A percentile compares a stretch with the other conserved stretches of the same genome.
Conservation (phyloP, 352 stramenopile genomes). For the Globisporangium parvum region DNA sequence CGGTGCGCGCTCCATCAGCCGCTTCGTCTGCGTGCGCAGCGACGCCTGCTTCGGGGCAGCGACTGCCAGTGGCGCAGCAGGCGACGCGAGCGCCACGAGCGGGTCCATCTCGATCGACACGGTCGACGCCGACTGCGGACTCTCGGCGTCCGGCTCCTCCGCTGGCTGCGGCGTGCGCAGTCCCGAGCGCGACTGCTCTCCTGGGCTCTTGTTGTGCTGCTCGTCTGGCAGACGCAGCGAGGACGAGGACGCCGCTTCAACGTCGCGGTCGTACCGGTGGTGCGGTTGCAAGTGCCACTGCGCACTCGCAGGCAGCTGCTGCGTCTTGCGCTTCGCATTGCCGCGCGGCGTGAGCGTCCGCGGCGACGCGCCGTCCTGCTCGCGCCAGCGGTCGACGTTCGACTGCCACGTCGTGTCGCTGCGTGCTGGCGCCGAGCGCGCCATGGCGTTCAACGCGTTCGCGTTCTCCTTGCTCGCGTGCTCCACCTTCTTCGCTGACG, state of each 20-base stretch:
- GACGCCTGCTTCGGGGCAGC: constrained; percentile 10
- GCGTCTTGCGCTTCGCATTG: constrained; percentile 15
- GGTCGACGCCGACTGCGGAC: constrained; percentile 19
- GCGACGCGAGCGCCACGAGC: constrained; percentile 9
- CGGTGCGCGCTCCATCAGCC: constrained; percentile 26
- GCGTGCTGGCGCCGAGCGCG: neutral
- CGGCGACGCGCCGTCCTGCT: constrained; percentile 15
- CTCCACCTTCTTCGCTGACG: constrained; percentile 12
- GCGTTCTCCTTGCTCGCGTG: constrained; percentile 8
- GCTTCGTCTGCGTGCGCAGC: constrained; percentile 17
- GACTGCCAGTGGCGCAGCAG: constrained; percentile 2
- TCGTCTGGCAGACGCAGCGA: too few species aligned
- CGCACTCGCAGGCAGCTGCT: neutral
- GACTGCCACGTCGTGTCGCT: constrained; percentile 32
- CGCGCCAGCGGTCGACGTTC: constrained; percentile 36
- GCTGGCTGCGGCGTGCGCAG: constrained; percentile 23
- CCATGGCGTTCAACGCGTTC: constrained; percentile 4
- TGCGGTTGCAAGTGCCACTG: constrained; percentile 10
- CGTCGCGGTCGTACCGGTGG: constrained; percentile 15
- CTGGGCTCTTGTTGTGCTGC: constrained; percentile 1
- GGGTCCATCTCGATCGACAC: constrained; percentile 24
- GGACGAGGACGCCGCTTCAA: neutral
- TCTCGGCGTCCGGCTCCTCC: constrained; percentile 38
- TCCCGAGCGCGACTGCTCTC: constrained; percentile 7
- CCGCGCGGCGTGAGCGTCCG: constrained; percentile 26